These are phyloP conservation scores for Neckera pumila DNA, from an alignment of 225 moss, liverwort and hornwort species.

Conservation along the genomic window DNA sequence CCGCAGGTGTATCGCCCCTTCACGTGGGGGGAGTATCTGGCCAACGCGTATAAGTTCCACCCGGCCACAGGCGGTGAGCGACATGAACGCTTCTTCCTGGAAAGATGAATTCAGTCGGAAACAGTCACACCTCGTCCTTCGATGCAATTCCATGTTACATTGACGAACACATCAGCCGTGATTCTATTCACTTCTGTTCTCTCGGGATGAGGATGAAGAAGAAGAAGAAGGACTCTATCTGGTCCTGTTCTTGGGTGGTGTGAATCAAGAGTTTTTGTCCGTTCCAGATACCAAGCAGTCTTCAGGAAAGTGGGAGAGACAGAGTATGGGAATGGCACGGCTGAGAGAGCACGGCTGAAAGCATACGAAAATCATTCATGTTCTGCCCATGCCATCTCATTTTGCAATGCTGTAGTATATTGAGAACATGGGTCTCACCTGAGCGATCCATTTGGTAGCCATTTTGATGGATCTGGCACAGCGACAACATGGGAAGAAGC, in stretches of 20 bases:
- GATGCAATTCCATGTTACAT: background rate
- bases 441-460: too few species aligned
- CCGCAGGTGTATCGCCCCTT: constrained; percentile 51
- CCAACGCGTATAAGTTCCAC: constrained; percentile 34
- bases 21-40: constrained; percentile 42
- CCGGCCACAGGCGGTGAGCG: constrained; percentile 32
- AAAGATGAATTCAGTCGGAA: background rate
- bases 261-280: background rate
- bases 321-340: background rate
- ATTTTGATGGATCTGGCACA: background rate
- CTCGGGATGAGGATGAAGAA: background rate
- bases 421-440: background rate
- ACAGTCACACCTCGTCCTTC: background rate
- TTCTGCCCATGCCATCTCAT: background rate
- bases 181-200: background rate
- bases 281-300: background rate
- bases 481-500: background rate
- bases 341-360: background rate
- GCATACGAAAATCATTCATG: background rate
- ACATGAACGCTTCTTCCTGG: constrained; percentile 29
- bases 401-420: too few species aligned
- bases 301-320: background rate
- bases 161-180: background rate
- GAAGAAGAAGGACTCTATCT: background rate
- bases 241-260: too few species aligned